Conservation (phyloP, 1,139 yeast genomes). For the Saccharomyces hybrid region DNA sequence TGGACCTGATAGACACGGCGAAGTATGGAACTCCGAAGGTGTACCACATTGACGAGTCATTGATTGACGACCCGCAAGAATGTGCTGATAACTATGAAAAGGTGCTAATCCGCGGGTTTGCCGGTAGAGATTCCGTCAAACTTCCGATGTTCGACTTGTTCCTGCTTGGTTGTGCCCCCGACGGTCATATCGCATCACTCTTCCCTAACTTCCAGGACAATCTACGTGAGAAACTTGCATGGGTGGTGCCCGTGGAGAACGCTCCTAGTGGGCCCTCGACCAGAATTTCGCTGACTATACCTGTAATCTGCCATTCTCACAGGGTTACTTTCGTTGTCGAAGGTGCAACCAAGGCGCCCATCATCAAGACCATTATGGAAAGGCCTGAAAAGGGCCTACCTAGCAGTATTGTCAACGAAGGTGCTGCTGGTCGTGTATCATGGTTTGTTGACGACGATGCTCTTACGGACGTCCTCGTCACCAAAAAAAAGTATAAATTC, state of each 20-base stretch:
- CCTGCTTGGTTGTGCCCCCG: conserved; percentile 96
- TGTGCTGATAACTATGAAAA: conserved; percentile 91
- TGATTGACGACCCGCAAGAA: conserved; percentile 79
- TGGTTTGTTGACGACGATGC: conserved; percentile 98
- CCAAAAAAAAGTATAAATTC: conserved; percentile 26
- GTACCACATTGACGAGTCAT: conserved; percentile 68
- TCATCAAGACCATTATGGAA: conserved; percentile 86
- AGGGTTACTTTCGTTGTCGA: conserved; percentile 89
- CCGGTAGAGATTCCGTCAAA: conserved; percentile 88
- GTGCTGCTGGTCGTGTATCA: conserved; percentile 88
- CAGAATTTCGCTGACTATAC: conserved; percentile 85
- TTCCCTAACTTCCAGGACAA: conserved; percentile 86
- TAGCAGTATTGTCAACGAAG: conserved; percentile 84
- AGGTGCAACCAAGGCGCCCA: conserved; percentile 91
- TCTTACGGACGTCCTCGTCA: conserved; percentile 47
- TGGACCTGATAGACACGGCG: conserved; percentile 49
- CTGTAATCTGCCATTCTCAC: conserved; percentile 89
- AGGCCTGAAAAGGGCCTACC: conserved; percentile 95
- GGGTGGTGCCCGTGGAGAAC: conserved; percentile 89
- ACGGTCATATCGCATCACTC: conserved; percentile 91
- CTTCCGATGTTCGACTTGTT: conserved; percentile 87
- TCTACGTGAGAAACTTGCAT: conserved; percentile 81
- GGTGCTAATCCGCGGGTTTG: conserved; percentile 74
- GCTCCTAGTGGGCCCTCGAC: conserved; percentile 86
- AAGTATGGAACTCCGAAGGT: conserved; percentile 54